These are phyloP conservation scores for Boletus rex-veris DNA, from an alignment of 768 basidiomycete species.

Conservation along the genomic window DNA sequence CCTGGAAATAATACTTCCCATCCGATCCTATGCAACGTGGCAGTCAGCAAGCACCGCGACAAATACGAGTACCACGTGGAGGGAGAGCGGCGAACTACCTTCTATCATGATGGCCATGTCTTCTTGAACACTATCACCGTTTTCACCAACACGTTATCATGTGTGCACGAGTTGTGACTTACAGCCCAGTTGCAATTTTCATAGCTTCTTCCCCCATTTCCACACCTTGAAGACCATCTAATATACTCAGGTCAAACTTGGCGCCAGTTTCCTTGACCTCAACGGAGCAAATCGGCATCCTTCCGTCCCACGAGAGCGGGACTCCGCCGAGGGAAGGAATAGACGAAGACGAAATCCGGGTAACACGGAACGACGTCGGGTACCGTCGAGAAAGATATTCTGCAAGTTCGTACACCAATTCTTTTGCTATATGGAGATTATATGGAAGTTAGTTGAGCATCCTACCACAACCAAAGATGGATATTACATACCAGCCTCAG, in stretches of 20 bases:
- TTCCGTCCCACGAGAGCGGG: conserved; percentile 39
- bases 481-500: conserved; percentile 25
- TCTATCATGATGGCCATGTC: conserved; percentile 60
- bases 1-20: conserved; percentile 72
- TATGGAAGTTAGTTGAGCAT: neutral
- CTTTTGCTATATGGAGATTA: conserved; percentile 46
- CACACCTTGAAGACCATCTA: conserved; percentile 14
- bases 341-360: conserved; percentile 30
- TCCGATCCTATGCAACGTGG: conserved; percentile 47
- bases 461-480: neutral
- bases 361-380: conserved; percentile 52
- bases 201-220: conserved; percentile 48
- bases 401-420: conserved; percentile 64
- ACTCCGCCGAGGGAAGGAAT: conserved; percentile 22
- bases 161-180: conserved; percentile 26
- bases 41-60: conserved; percentile 17
- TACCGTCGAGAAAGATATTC: conserved; percentile 65
- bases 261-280: conserved; percentile 47
- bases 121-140: conserved; percentile 45
- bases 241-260: conserved; percentile 47
- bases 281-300: conserved; percentile 48
- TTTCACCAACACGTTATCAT: conserved; percentile 5
- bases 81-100: conserved; percentile 34
- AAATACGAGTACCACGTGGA: conserved; percentile 8
- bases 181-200: conserved; percentile 61